Conservation (phyloP, 2,329 filamentous ascomycete genomes). For the Neurospora sp. region DNA sequence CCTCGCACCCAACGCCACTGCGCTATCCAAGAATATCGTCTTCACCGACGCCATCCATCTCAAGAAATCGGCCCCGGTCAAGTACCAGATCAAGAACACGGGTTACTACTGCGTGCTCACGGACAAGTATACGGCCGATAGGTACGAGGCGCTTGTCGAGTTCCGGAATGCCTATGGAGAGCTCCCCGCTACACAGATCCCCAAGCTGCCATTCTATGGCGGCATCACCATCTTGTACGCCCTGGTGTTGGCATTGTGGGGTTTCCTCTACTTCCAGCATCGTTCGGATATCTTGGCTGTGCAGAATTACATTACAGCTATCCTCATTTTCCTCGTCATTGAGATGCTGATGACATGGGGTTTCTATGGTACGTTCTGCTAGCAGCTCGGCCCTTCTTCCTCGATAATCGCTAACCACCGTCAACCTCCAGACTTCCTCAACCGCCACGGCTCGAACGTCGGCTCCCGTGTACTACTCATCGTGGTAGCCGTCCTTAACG, state of each 20-base stretch:
- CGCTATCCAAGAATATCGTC: conserved; percentile 61
- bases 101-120: conserved; percentile 94
- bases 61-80: conserved; percentile 62
- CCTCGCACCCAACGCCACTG: conserved; percentile 63
- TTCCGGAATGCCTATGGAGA: conserved; percentile 97
- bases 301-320: conserved; percentile 98
- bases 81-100: conserved; percentile 79
- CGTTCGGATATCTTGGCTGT: conserved; percentile 89
- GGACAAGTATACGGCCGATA: conserved; percentile 53
- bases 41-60: conserved; percentile 74
- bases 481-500: conserved; percentile 86
- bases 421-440: conserved; percentile 66
- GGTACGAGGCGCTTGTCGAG: conserved; percentile 75
- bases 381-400: neutral
- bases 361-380: conserved; percentile 62
- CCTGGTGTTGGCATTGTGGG: conserved; percentile 79
- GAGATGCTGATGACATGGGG: conserved; percentile 99
- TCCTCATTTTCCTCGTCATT: conserved; percentile 83
- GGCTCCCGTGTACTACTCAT: conserved; percentile 81
- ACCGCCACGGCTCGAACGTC: conserved; percentile 74
- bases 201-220: conserved; percentile 95
- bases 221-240: conserved; percentile 90
- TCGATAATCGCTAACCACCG: neutral
- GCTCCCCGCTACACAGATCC: conserved; percentile 87
- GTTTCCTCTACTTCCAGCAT: conserved; percentile 90